A percentile compares a stretch with the other conserved stretches of the same genome.
Conservation (phyloP, 257 asterid species). For the Ehretia macrophylla region DNA sequence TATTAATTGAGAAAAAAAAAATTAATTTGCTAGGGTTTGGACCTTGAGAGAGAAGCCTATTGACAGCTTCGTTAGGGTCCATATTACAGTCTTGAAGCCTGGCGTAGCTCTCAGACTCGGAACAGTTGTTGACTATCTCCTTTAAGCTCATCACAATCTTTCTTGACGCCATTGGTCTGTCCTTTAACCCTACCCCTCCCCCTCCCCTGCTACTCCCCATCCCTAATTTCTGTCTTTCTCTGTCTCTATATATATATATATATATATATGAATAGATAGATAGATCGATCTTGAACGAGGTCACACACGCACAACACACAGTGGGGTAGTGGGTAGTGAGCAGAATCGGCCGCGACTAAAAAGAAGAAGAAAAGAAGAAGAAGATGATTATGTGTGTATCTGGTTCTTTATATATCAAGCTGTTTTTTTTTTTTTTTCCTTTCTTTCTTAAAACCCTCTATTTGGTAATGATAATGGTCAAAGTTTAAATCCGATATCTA, state of each 20-base stretch:
- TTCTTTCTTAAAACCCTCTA: too few relatives aligned
- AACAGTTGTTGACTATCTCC: constrained; percentile 61
- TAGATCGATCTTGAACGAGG: background rate
- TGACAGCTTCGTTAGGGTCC: constrained; percentile 96
- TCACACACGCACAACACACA: background rate
- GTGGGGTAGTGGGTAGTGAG: background rate
- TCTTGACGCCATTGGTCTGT: constrained; percentile 63
- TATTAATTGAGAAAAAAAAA: background rate
- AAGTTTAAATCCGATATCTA: too few relatives aligned
- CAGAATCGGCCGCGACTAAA: background rate
- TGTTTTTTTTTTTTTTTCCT: too few relatives aligned
- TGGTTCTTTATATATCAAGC: too few relatives aligned
- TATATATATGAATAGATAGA: background rate
- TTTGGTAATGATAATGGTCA: too few relatives aligned
- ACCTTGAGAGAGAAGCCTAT: constrained; percentile 86
- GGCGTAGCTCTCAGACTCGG: constrained; percentile 90
- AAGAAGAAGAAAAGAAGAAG: background rate
- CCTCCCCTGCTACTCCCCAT: constrained; percentile 5
- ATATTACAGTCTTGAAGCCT: constrained; percentile 86
- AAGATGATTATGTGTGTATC: background rate
- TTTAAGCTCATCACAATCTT: constrained; percentile 85
- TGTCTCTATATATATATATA: too few relatives aligned
- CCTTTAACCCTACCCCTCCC: constrained; percentile 34
- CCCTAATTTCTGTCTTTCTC: background rate
- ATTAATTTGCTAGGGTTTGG: constrained; percentile 16